phyloP scores from a whole-genome alignment of 1,284 basidiomycete species.

The Fomes fomentarius region DNA sequence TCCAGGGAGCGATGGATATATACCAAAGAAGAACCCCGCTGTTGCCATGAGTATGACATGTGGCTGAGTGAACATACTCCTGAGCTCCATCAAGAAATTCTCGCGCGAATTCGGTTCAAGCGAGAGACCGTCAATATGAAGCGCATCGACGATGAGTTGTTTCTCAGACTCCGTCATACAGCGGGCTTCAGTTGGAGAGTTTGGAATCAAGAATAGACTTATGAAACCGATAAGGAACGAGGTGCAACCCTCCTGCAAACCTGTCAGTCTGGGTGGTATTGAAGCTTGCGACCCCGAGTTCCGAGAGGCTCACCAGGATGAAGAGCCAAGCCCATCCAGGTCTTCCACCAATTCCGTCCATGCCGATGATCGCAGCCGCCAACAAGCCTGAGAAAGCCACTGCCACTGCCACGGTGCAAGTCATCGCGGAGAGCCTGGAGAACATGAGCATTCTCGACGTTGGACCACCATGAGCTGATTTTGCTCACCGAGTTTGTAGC shows the following conservation, averaged over 20 bases:
- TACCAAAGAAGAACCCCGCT: conserved; percentile 30
- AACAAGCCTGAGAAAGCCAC: conserved; percentile 64
- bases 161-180: neutral
- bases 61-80: conserved; percentile 3
- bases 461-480: too few species aligned
- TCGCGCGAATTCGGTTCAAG: conserved; percentile 2
- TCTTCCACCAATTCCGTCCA: conserved; percentile 52
- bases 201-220: conserved; percentile 42
- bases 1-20: neutral
- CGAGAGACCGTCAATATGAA: conserved; percentile 5
- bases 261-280: too few species aligned
- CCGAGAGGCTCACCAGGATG: conserved; percentile 34
- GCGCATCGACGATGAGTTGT: neutral
- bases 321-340: conserved; percentile 70
- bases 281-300: too few species aligned
- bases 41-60: conserved; percentile 21
- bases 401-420: too few species aligned
- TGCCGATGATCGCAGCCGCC: conserved; percentile 56
- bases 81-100: conserved; percentile 2
- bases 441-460: too few species aligned
- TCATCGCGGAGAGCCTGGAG: too few species aligned
- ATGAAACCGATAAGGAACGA: conserved; percentile 38
- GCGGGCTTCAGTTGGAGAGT: conserved; percentile 32
- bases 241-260: conserved; percentile 40
- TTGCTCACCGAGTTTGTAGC: too few species aligned